These are phyloP conservation scores for Phytophthora sansomeana DNA, from an alignment of 352 stramenopile genomes.

Conservation along the genomic window DNA sequence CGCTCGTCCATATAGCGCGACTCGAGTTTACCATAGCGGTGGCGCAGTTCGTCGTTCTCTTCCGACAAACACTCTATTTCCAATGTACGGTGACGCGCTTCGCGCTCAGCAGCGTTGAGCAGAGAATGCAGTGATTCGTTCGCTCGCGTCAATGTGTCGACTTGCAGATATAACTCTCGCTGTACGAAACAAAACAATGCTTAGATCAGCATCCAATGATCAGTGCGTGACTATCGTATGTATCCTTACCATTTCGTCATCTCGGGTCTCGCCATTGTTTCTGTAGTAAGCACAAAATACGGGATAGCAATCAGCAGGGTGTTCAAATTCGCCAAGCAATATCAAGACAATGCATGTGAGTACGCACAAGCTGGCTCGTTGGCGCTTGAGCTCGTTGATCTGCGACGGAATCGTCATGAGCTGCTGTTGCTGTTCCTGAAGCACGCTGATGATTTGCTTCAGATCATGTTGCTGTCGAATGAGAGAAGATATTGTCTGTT, in stretches of 20 bases:
- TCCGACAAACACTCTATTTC: slow-evolving; percentile 80
- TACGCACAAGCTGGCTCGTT: slow-evolving; percentile 58
- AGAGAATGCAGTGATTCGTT: slow-evolving; percentile 77
- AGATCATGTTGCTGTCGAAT: slow-evolving; percentile 85
- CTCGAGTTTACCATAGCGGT: slow-evolving; percentile 68
- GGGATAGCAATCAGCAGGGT: neutral
- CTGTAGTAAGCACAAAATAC: slow-evolving; percentile 9
- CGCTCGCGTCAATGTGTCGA: slow-evolving; percentile 59
- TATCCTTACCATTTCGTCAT: slow-evolving; percentile 62
- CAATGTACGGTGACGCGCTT: slow-evolving; percentile 64
- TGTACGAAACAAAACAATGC: slow-evolving; percentile 21
- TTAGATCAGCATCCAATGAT: slow-evolving; percentile 5
- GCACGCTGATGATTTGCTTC: slow-evolving; percentile 81
- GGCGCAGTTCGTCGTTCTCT: slow-evolving; percentile 80
- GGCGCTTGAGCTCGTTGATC: slow-evolving; percentile 68
- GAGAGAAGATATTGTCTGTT: slow-evolving; percentile 83
- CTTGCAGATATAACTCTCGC: slow-evolving; percentile 67
- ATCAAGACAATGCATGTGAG: neutral
- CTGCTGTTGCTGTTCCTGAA: slow-evolving; percentile 84
- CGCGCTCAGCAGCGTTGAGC: slow-evolving; percentile 66
- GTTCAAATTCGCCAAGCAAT: neutral
- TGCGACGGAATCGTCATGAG: slow-evolving; percentile 75
- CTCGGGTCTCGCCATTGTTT: slow-evolving; percentile 42
- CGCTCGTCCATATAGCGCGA: slow-evolving; percentile 74
- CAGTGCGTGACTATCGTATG: neutral